These are phyloP conservation scores for Calonectria pauciramosa DNA, from an alignment of 2,329 filamentous ascomycete genomes.

Conservation along the genomic window DNA sequence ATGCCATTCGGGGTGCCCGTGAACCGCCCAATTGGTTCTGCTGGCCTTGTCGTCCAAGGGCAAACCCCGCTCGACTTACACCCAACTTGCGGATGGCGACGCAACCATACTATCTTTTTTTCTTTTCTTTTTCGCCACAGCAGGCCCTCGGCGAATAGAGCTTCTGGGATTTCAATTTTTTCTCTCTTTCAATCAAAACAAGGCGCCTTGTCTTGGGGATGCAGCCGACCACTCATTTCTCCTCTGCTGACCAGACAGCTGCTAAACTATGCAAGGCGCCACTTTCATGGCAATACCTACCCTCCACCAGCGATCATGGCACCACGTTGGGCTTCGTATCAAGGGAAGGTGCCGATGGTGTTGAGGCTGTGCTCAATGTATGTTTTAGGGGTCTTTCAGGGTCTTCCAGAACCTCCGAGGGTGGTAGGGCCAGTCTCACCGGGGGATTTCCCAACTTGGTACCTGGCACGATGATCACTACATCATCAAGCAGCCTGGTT, in stretches of 20 bases:
- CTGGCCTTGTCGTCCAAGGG: background rate
- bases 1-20: background rate
- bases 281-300: background rate
- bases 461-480: conserved; percentile 21
- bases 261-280: background rate
- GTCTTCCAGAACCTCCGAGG: conserved; percentile 23
- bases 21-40: background rate
- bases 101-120: background rate
- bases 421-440: conserved; percentile 9
- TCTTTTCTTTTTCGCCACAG: background rate
- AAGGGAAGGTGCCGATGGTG: conserved; percentile 13
- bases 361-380: conserved; percentile 29
- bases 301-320: background rate
- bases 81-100: background rate
- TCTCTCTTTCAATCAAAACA: background rate
- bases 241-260: background rate
- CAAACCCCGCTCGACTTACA: conserved; percentile 2
- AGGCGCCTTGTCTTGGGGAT: background rate
- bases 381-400: conserved; percentile 29
- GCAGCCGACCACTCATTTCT: background rate
- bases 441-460: conserved; percentile 22
- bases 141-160: background rate
- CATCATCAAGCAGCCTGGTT: conserved; percentile 26
- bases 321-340: conserved; percentile 14
- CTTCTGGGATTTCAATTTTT: background rate